Conservation (phyloP, 2,329 filamentous ascomycete species). For the Cladosporium velox region DNA sequence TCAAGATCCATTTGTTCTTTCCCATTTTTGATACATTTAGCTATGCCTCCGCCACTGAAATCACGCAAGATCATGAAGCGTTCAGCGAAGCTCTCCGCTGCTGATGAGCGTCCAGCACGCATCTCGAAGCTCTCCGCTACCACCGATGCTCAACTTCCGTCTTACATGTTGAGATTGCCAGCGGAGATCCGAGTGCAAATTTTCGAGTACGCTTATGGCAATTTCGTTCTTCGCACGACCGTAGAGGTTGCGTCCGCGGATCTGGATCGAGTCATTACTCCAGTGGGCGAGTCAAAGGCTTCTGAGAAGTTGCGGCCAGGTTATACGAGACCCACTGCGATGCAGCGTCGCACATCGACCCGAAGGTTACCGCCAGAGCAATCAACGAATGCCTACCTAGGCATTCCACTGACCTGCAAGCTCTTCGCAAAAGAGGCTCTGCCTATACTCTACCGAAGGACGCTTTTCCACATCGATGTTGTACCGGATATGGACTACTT, state of each 20-base stretch:
- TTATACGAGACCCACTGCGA: neutral
- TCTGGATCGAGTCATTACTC: neutral
- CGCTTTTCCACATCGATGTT: neutral
- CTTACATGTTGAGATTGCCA: neutral
- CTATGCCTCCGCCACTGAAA: neutral
- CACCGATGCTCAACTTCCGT: neutral
- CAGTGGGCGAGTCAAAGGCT: neutral
- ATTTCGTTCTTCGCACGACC: neutral
- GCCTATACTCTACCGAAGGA: neutral
- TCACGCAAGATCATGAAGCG: neutral
- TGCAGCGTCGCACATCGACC: neutral
- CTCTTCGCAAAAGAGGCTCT: neutral
- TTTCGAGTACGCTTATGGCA: neutral
- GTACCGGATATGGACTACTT: neutral
- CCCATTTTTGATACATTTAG: neutral
- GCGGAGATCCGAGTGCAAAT: neutral
- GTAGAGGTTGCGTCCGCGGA: neutral
- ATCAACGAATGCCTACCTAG: neutral
- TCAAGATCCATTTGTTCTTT: neutral
- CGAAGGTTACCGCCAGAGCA: neutral
- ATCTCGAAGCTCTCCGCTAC: neutral
- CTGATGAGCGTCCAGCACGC: neutral
- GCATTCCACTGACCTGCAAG: neutral
- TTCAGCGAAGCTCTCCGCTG: neutral
- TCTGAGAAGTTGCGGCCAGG: neutral